Percentiles rank a stretch among this genome's conserved stretches.
These are phyloP conservation scores for Lasiodiplodia theobromae DNA, from an alignment of 2,329 filamentous ascomycete genomes.

Conservation along the genomic window DNA sequence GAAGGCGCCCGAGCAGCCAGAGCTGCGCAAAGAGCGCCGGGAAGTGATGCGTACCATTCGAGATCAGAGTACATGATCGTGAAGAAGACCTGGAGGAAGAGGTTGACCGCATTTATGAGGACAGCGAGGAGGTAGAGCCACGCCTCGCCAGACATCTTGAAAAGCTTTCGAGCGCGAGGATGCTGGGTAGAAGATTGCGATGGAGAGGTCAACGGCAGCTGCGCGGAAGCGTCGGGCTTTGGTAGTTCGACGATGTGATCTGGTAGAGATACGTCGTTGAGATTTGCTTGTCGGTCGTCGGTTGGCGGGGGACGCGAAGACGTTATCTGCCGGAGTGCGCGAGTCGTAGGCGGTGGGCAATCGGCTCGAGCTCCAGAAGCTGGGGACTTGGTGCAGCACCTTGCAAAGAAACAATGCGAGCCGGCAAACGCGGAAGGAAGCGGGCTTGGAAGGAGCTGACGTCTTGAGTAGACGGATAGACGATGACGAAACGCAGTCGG, in stretches of 20 bases:
- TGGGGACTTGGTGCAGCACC: conserved; percentile 10
- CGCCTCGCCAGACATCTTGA: conserved; percentile 92
- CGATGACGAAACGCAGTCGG: conserved; percentile 25
- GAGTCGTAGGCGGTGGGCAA: conserved; percentile 15
- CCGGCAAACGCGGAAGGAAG: neutral
- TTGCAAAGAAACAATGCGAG: conserved; percentile 6
- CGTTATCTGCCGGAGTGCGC: conserved; percentile 26
- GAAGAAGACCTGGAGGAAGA: conserved; percentile 99
- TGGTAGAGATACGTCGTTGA: conserved; percentile 24
- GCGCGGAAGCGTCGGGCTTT: conserved; percentile 4
- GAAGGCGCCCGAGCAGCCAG: neutral
- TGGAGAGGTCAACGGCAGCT: neutral
- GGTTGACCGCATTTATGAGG: conserved; percentile 99
- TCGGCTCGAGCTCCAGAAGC: conserved; percentile 18
- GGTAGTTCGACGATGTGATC: conserved; percentile 12
- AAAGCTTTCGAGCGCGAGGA: conserved; percentile 3
- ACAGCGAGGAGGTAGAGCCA: conserved; percentile 98
- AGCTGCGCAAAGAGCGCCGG: conserved; percentile 4
- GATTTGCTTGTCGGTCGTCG: conserved; percentile 28
- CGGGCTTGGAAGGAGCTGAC: neutral
- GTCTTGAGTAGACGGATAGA: conserved; percentile 4
- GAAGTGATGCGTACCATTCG: conserved; percentile 83
- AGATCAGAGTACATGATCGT: conserved; percentile 99
- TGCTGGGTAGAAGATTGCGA: neutral
- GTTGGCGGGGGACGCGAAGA: conserved; percentile 30